These are phyloP conservation scores for Linum lewisii DNA, from an alignment of 345 rosid species.

Conservation along the genomic window DNA sequence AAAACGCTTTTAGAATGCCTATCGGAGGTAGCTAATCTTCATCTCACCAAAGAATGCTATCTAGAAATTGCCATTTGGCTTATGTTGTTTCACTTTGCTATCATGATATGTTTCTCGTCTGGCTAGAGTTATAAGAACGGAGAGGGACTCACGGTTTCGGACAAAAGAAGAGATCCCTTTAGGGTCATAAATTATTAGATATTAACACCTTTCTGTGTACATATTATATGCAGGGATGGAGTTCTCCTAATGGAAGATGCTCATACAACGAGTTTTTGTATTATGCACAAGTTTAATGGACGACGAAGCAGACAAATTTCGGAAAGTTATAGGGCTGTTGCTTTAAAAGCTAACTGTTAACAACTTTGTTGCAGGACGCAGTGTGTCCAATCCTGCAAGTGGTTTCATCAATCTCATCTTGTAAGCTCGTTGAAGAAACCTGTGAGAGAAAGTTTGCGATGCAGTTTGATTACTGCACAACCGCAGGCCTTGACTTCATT, in stretches of 20 bases:
- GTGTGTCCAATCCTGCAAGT: slow-evolving; percentile 77
- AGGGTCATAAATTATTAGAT: slow-evolving; percentile 38
- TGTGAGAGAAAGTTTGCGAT: slow-evolving; percentile 75
- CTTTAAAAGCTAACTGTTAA: slow-evolving; percentile 59
- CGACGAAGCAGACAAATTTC: slow-evolving; percentile 85
- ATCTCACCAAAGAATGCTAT: slow-evolving; percentile 11
- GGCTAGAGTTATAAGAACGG: slow-evolving; percentile 47
- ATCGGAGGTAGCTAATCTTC: slow-evolving; percentile 61
- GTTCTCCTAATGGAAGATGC: slow-evolving; percentile 82
- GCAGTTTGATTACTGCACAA: slow-evolving; percentile 90
- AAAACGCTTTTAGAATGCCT: slow-evolving; percentile 77
- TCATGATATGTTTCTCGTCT: slow-evolving; percentile 31
- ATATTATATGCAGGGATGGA: slow-evolving; percentile 97
- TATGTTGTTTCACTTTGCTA: slow-evolving; percentile 11
- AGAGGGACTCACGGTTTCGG: slow-evolving; percentile 57
- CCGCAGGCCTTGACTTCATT: slow-evolving; percentile 70
- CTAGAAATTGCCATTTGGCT: slow-evolving; percentile 1
- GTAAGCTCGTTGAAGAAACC: slow-evolving; percentile 83
- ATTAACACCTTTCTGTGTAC: slow-evolving; percentile 78
- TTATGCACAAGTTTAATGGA: slow-evolving; percentile 93
- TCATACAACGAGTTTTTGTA: slow-evolving; percentile 78
- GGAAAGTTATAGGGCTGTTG: slow-evolving; percentile 42
- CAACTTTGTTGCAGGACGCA: slow-evolving; percentile 95
- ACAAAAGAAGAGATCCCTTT: slow-evolving; percentile 56
- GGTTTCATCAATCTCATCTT: slow-evolving; percentile 69